phyloP scores from a whole-genome alignment of 2,329 filamentous ascomycete species.

The Volutella citrinella region DNA sequence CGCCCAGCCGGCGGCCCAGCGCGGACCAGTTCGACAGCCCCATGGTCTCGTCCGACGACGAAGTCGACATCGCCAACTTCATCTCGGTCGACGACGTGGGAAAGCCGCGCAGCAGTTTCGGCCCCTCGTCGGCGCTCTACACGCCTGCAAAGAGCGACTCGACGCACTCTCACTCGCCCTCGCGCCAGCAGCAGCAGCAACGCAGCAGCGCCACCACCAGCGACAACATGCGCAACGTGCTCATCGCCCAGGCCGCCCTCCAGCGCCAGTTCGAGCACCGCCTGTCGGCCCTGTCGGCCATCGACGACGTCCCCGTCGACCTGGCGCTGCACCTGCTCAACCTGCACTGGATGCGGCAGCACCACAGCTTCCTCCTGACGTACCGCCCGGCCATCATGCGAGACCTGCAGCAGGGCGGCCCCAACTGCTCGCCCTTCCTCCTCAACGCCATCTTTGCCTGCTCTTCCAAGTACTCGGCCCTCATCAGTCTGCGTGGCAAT shows the following conservation, averaged over 20 bases:
- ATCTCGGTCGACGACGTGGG: constrained; percentile 2
- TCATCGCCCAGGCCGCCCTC: constrained; percentile 6
- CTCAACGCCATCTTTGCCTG: constrained; percentile 35
- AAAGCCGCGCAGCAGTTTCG: constrained; percentile 2
- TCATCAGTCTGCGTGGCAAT: constrained; percentile 18
- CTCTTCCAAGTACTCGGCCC: constrained; percentile 24
- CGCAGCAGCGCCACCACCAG: too few relatives aligned
- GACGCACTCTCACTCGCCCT: not conserved
- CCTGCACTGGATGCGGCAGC: constrained; percentile 38
- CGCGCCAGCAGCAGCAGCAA: not conserved
- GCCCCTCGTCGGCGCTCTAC: constrained; percentile 6
- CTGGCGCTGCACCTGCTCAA: constrained; percentile 35
- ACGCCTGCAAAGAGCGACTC: not conserved
- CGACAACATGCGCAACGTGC: not conserved
- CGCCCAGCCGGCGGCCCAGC: too few relatives aligned
- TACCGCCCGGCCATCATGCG: constrained; percentile 38
- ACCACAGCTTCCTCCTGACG: constrained; percentile 34
- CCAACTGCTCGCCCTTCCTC: constrained; percentile 35
- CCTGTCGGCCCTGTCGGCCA: not conserved
- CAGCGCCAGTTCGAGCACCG: constrained; percentile 5
- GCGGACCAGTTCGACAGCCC: too few relatives aligned
- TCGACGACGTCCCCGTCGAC: constrained; percentile 24
- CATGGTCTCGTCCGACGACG: constrained; percentile 1
- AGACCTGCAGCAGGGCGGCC: constrained; percentile 31
- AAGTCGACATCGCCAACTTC: constrained; percentile 3